A percentile compares a stretch with the other conserved stretches of the same genome.
phyloP scores from a whole-genome alignment of 208 protist genomes.

The Wallacemonas collosoma region DNA sequence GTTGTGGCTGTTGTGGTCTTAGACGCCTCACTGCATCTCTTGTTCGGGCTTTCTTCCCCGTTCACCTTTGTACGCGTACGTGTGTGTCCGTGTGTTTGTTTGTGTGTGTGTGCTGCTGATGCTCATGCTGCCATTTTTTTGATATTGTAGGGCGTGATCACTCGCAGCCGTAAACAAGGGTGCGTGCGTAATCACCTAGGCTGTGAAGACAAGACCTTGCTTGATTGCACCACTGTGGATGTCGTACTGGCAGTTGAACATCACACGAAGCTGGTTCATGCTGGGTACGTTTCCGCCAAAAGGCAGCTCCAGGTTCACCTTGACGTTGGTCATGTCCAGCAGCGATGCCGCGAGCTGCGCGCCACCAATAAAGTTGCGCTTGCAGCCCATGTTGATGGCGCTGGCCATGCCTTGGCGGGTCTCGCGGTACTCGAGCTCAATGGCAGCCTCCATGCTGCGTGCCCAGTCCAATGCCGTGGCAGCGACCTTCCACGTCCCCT shows the following conservation, averaged over 20 bases:
- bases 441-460: slow-evolving; percentile 59
- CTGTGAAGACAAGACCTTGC: slow-evolving; percentile 81
- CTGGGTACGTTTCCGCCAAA: slow-evolving; percentile 77
- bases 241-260: slow-evolving; percentile 82
- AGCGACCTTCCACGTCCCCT: slow-evolving; percentile 84
- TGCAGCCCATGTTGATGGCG: slow-evolving; percentile 69
- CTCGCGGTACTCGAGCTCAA: slow-evolving; percentile 83
- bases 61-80: too few species aligned
- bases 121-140: slow-evolving; percentile 1
- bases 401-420: slow-evolving; percentile 59
- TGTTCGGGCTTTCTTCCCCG: too few species aligned
- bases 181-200: slow-evolving; percentile 22
- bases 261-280: slow-evolving; percentile 71
- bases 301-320: slow-evolving; percentile 72
- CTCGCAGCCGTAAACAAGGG: not conserved
- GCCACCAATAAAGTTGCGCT: slow-evolving; percentile 73
- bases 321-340: slow-evolving; percentile 57
- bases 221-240: slow-evolving; percentile 70
- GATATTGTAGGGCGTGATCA: not conserved
- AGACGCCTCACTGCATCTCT: too few species aligned
- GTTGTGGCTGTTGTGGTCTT: too few species aligned
- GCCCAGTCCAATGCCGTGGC: slow-evolving; percentile 68
- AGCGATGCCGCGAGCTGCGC: slow-evolving; percentile 59
- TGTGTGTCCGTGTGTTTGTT: not conserved
- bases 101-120: slow-evolving; percentile 5